Conservation (phyloP, 2,329 filamentous ascomycete genomes). For the Massarina eburnea region DNA sequence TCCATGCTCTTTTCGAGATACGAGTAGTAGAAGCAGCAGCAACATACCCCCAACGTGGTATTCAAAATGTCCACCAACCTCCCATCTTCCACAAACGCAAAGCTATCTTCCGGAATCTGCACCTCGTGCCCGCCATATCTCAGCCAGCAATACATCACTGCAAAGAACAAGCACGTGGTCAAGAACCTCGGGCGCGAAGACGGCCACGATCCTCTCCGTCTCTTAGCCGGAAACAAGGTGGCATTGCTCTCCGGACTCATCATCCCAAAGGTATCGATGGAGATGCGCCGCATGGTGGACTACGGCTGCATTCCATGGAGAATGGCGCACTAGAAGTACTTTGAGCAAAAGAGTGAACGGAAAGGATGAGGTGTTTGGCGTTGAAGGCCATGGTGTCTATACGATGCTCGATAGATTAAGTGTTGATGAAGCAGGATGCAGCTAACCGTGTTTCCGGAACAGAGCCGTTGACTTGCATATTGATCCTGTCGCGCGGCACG, state of each 20-base stretch:
- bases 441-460: conserved; percentile 1
- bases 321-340: conserved; percentile 14
- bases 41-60: conserved; percentile 29
- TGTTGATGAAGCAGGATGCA: conserved; percentile 11
- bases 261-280: conserved; percentile 31
- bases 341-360: background rate
- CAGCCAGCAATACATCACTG: conserved; percentile 23
- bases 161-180: conserved; percentile 26
- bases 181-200: conserved; percentile 23
- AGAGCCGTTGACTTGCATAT: background rate
- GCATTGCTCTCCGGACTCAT: conserved; percentile 18
- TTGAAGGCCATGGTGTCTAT: conserved; percentile 24
- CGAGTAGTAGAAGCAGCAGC: background rate
- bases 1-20: background rate
- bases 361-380: conserved; percentile 1
- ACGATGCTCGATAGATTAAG: conserved; percentile 20
- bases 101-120: conserved; percentile 26
- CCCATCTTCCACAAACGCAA: conserved; percentile 22
- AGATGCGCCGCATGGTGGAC: conserved; percentile 29
- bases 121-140: conserved; percentile 14
- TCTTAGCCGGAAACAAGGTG: conserved; percentile 18
- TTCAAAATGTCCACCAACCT: conserved; percentile 29
- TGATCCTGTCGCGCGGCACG: no score
- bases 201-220: conserved; percentile 18
- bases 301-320: background rate